phyloP scores from a whole-genome alignment of 441 rosid genomes.

The Corymbia citriodora region DNA sequence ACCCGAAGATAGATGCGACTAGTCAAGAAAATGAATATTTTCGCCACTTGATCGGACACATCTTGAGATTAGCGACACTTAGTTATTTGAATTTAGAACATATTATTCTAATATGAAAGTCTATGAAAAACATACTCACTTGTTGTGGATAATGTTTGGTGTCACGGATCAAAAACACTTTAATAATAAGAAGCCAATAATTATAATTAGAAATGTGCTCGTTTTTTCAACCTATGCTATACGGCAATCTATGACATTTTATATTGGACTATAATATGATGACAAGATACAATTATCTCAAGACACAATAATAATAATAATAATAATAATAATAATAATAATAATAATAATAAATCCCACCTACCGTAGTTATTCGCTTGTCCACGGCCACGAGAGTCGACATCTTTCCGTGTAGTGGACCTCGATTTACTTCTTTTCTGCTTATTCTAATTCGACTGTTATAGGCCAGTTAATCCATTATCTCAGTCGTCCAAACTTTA shows the following conservation, averaged over 20 bases:
- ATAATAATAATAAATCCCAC: background rate
- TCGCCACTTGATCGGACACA: background rate
- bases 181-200: background rate
- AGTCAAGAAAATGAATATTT: background rate
- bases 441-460: background rate
- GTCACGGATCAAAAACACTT: background rate
- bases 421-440: background rate
- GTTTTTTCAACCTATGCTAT: background rate
- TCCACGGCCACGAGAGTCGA: background rate
- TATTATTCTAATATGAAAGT: background rate
- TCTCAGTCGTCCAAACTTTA: too few species aligned
- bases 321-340: too few species aligned
- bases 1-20: background rate
- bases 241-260: background rate
- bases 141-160: background rate
- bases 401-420: background rate
- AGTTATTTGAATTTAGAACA: background rate
- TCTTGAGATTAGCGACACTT: background rate
- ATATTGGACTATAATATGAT: background rate
- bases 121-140: background rate
- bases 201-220: background rate
- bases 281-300: background rate
- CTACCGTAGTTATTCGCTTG: background rate
- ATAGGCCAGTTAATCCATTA: background rate
- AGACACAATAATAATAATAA: background rate